Conservation (phyloP, 495 filamentous ascomycete species). For the Neurospora sp. region DNA sequence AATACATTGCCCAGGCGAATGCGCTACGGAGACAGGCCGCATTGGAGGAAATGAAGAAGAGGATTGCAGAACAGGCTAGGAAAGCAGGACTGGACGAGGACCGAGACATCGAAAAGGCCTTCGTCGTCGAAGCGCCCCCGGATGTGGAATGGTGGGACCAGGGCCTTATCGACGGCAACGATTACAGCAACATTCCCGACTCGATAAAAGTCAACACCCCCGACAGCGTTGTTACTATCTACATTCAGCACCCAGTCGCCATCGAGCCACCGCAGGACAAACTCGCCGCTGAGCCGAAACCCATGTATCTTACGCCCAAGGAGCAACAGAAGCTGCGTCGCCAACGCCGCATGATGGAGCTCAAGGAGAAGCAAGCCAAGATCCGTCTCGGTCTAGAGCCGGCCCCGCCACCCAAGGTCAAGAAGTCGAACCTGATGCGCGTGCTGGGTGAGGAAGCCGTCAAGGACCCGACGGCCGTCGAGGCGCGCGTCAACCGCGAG, state of each 20-base stretch:
- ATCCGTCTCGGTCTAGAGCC: constrained; percentile 81
- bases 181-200: constrained; percentile 57
- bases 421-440: constrained; percentile 92
- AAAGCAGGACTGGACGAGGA: constrained; percentile 89
- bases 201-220: constrained; percentile 63
- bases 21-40: constrained; percentile 76
- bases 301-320: constrained; percentile 83
- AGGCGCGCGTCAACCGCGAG: constrained; percentile 83
- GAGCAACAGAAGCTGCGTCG: constrained; percentile 88
- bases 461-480: constrained; percentile 93
- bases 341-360: constrained; percentile 78
- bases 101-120: constrained; percentile 78
- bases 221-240: constrained; percentile 78
- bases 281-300: constrained; percentile 65
- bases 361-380: constrained; percentile 95
- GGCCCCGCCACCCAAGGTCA: constrained; percentile 86
- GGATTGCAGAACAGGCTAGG: constrained; percentile 74
- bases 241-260: constrained; percentile 89
- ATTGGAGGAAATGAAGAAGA: constrained; percentile 86
- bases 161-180: constrained; percentile 59
- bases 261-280: constrained; percentile 87
- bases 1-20: constrained; percentile 89
- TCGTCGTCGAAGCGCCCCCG: constrained; percentile 73
- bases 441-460: constrained; percentile 96
- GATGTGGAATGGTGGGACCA: constrained; percentile 99